A percentile compares a stretch with the other conserved stretches of the same genome.
phyloP scores from a whole-genome alignment of 2,329 filamentous ascomycete species.

The Hypoxylon sp. region DNA sequence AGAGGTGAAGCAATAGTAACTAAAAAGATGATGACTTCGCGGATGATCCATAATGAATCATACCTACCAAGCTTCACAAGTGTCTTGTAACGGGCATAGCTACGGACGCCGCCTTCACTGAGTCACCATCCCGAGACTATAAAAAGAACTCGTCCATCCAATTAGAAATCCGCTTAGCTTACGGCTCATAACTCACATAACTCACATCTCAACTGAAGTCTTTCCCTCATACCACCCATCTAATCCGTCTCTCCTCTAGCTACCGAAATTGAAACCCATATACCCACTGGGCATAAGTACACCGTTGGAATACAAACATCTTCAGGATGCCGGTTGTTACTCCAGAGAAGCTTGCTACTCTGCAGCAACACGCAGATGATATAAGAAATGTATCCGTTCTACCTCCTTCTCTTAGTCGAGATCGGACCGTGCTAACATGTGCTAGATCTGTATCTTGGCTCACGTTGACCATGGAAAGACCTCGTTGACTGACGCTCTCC shows the following conservation, averaged over 20 bases:
- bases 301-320: constrained; percentile 18
- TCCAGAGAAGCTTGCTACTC: constrained; percentile 85
- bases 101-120: not conserved
- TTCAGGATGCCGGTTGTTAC: constrained; percentile 86
- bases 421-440: constrained; percentile 44
- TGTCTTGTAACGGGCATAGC: not conserved
- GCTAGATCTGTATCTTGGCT: constrained; percentile 89
- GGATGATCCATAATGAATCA: too few relatives aligned
- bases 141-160: not conserved
- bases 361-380: constrained; percentile 87
- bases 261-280: not conserved
- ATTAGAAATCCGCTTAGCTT: constrained; percentile 10
- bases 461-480: constrained; percentile 99
- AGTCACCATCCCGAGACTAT: not conserved
- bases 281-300: too few relatives aligned
- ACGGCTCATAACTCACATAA: constrained; percentile 8
- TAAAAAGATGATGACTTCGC: too few relatives aligned
- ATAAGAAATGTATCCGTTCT: constrained; percentile 80
- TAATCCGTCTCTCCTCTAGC: not conserved
- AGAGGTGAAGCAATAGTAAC: too few relatives aligned
- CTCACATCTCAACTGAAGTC: constrained; percentile 3
- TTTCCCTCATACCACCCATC: not conserved
- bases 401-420: constrained; percentile 32
- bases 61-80: too few relatives aligned
- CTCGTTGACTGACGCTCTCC: constrained; percentile 91